Percentiles rank a stretch among this genome's conserved stretches.
phyloP scores from a whole-genome alignment of 2,329 filamentous ascomycete species.

The Didymella pomorum region DNA sequence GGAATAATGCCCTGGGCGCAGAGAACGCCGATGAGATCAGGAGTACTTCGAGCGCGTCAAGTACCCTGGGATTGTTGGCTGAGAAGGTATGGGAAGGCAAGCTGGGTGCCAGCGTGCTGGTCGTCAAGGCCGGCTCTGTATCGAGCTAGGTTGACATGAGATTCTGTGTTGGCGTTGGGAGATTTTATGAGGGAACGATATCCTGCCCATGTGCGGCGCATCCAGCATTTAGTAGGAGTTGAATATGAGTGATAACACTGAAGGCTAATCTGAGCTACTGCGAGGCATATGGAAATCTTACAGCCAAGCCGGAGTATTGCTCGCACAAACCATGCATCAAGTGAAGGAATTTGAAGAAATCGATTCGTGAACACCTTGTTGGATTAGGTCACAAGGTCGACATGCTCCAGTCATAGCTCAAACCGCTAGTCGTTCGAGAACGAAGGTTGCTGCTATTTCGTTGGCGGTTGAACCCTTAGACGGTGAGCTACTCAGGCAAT shows the following conservation, averaged over 20 bases:
- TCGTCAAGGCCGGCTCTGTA: constrained; percentile 66
- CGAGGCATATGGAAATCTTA: not conserved
- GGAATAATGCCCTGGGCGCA: constrained; percentile 38
- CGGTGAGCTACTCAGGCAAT: constrained; percentile 1
- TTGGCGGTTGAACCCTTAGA: constrained; percentile 11
- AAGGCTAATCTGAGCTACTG: not conserved
- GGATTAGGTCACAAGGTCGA: too few relatives aligned
- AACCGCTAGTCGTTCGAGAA: not conserved
- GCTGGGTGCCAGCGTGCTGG: constrained; percentile 72
- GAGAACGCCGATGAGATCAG: constrained; percentile 55
- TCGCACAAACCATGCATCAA: not conserved
- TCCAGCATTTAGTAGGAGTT: constrained; percentile 3
- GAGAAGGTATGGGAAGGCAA: constrained; percentile 66
- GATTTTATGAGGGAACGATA: not conserved
- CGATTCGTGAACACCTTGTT: not conserved
- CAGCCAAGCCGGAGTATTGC: constrained; percentile 4
- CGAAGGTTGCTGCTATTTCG: not conserved
- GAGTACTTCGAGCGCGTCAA: constrained; percentile 42
- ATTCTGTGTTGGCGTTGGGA: not conserved
- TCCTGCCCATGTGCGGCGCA: not conserved
- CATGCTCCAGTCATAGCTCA: not conserved
- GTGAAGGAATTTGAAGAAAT: not conserved
- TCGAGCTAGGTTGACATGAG: not conserved
- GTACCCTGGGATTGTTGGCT: constrained; percentile 66
- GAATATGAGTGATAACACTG: not conserved